phyloP scores from a whole-genome alignment of 768 basidiomycete genomes.

The Pleurotus sapidus region DNA sequence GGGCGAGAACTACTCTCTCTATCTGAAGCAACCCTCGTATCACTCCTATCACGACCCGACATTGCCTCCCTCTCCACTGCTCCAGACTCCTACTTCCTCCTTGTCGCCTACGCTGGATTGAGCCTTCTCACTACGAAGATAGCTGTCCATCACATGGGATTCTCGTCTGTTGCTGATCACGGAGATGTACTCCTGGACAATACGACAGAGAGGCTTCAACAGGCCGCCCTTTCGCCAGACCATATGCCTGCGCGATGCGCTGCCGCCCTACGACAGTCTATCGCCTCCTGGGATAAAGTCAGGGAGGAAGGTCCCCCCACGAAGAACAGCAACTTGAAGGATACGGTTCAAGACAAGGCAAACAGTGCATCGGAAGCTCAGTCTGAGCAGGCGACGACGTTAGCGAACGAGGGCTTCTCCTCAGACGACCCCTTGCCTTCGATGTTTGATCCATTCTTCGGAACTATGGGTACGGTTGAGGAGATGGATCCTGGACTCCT shows the following conservation, averaged over 20 bases:
- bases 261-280: not conserved
- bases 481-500: not conserved
- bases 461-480: not conserved
- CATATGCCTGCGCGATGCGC: slow-evolving; percentile 27
- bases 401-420: not conserved
- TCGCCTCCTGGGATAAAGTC: not conserved
- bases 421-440: not conserved
- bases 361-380: not conserved
- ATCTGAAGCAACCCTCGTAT: slow-evolving; percentile 33
- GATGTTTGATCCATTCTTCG: not conserved
- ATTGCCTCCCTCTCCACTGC: slow-evolving; percentile 32
- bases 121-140: slow-evolving; percentile 42
- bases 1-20: slow-evolving; percentile 34
- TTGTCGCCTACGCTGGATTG: slow-evolving; percentile 34
- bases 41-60: slow-evolving; percentile 28
- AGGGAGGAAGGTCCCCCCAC: not conserved
- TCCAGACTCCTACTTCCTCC: slow-evolving; percentile 32
- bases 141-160: slow-evolving; percentile 29
- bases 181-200: slow-evolving; percentile 32
- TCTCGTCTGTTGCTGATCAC: slow-evolving; percentile 31
- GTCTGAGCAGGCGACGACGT: too few species aligned
- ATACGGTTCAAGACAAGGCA: not conserved
- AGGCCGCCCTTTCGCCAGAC: slow-evolving; percentile 33
- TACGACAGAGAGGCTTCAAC: slow-evolving; percentile 29
- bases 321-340: not conserved